phyloP scores from a whole-genome alignment of 1,284 basidiomycete species.

The Ceratobasidium sp. region DNA sequence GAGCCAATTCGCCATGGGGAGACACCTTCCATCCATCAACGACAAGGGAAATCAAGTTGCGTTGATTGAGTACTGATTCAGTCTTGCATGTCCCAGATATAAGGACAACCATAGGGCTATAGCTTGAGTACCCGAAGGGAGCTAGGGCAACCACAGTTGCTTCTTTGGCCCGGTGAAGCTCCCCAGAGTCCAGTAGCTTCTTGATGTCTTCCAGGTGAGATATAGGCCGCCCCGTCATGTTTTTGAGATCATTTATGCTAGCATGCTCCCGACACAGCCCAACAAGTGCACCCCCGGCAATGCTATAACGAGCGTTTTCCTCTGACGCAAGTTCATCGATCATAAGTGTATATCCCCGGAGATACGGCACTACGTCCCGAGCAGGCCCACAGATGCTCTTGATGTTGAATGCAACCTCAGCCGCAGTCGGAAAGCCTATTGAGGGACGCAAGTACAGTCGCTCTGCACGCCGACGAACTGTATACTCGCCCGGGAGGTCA shows the following conservation, averaged over 20 bases:
- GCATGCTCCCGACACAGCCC: conserved; percentile 17
- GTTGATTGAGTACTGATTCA: not conserved
- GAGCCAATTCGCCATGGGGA: not conserved
- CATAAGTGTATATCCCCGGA: not conserved
- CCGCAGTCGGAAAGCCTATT: not conserved
- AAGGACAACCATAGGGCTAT: not conserved
- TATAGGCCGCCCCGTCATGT: not conserved
- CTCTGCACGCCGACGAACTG: not conserved
- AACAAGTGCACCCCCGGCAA: not conserved
- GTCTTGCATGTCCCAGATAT: conserved; percentile 15
- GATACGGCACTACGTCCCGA: not conserved
- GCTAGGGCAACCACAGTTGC: not conserved
- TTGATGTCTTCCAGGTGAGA: not conserved
- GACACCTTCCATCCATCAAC: not conserved
- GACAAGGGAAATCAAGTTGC: not conserved
- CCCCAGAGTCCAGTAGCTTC: not conserved
- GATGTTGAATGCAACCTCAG: not conserved
- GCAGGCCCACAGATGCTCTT: not conserved
- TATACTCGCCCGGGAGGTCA: not conserved
- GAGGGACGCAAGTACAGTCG: not conserved
- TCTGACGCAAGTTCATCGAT: conserved; percentile 13
- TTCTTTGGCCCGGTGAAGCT: not conserved
- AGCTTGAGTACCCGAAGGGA: not conserved
- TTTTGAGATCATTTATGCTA: not conserved
- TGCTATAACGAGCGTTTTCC: not conserved